These are phyloP conservation scores for Marchantia polymorpha DNA, from an alignment of 225 moss, liverwort and hornwort species.

Conservation along the genomic window DNA sequence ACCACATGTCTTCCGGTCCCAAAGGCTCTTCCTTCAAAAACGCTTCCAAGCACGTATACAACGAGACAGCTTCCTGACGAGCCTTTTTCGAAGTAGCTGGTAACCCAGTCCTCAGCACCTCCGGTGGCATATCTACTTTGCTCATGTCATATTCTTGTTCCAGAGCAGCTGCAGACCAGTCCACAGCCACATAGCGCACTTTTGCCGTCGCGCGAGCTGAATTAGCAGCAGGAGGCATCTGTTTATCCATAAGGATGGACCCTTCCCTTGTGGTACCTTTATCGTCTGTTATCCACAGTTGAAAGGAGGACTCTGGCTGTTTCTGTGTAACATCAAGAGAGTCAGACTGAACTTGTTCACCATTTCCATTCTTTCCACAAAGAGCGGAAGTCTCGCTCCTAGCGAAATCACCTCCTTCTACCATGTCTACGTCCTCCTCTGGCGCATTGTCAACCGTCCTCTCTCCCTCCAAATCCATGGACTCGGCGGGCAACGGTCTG, in stretches of 20 bases:
- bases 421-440: constrained; percentile 40
- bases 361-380: constrained; percentile 25
- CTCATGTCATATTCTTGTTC: constrained; percentile 44
- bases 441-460: background rate
- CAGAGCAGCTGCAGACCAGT: constrained; percentile 40
- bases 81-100: constrained; percentile 44
- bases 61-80: constrained; percentile 47
- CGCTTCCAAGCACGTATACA: constrained; percentile 46
- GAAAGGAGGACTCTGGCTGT: constrained; percentile 32
- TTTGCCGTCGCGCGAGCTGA: constrained; percentile 45
- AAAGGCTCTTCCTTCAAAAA: constrained; percentile 53
- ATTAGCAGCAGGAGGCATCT: constrained; percentile 40
- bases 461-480: constrained; percentile 39
- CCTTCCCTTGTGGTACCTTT: constrained; percentile 44
- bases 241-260: constrained; percentile 37
- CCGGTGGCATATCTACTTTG: constrained; percentile 51
- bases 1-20: constrained; percentile 58
- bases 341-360: constrained; percentile 4
- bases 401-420: constrained; percentile 29
- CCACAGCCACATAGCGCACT: constrained; percentile 47
- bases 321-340: background rate
- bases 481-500: constrained; percentile 22
- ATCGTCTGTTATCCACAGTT: constrained; percentile 45
- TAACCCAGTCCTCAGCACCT: constrained; percentile 47
- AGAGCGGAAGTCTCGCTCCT: constrained; percentile 8